Evolutionary conservation across 371 early-diverging fungal species (phyloP), one percentile per base, ranked within the genome.

Genomic region (Mucor sp.): DNA sequence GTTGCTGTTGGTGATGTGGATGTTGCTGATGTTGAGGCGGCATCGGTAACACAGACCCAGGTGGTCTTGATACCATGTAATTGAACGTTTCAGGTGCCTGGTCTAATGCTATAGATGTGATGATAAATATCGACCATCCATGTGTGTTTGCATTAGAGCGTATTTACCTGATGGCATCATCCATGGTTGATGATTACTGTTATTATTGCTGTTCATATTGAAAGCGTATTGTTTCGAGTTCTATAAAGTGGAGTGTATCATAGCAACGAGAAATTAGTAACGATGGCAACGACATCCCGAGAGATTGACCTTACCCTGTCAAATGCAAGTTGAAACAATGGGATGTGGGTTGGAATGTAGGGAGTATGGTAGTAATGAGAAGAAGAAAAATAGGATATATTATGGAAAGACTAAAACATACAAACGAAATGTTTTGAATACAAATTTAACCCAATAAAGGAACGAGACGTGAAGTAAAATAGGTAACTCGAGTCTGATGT

Each of bases 41-140:
- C 43, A 65, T 65, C 11, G 58, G 67, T 62, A 67, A 57, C 62
- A 67, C 67, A 67, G 67, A 67, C 30, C 62, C 70, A 48, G 66
- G 53, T 33, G 70, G 70, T 19, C 70, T 65, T 37, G 61, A 47
- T 48, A 61, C 32, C 62, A 62, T 58, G 50, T 70, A 70, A 50
- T 62, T 70, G 28, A 44, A 62, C 7, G 47, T 44, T 57, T 65
- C 66, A 33, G 60, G 66, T 19, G 58, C 62, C 6, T 44, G 60
- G 27, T 65, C 62, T 65, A 41, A 39, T 63, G 14, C 17, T 27
- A 17, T 48, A 14, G 21, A 21, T 21, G 12, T 7, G 39, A 60
- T 33, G 11, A 43, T 12, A 15, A 37, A 12, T 11, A 23, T 23
- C 25, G 50, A 2, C 9, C 14, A 50, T 23, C 50, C 2, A 1